These are phyloP conservation scores for Stipa capillata DNA, from an alignment of 176 grass and related monocot species.

Conservation along the genomic window DNA sequence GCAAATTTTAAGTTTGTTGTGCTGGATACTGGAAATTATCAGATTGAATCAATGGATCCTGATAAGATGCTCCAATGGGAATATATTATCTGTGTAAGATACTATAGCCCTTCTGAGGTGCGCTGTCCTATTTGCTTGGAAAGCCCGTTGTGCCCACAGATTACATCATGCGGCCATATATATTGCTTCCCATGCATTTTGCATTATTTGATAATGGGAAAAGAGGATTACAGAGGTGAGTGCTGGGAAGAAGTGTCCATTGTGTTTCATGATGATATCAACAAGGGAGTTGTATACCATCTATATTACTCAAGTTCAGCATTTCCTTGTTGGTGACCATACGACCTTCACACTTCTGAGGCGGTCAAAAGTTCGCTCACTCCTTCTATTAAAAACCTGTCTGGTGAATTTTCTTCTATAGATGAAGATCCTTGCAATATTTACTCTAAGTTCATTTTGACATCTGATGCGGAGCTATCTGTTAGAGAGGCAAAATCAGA, in stretches of 20 bases:
- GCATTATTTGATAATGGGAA: conserved; percentile 59
- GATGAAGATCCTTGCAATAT: conserved; percentile 30
- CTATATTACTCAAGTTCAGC: conserved; percentile 69
- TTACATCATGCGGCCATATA: conserved; percentile 97
- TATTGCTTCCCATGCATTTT: conserved; percentile 98
- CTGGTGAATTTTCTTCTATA: conserved; percentile 21
- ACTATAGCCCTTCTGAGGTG: conserved; percentile 44
- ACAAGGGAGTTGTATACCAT: conserved; percentile 83
- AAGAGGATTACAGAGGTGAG: conserved; percentile 69
- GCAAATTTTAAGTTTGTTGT: conserved; percentile 98
- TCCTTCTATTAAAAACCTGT: conserved; percentile 43
- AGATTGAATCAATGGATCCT: conserved; percentile 75
- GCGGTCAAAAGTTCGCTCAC: conserved; percentile 66
- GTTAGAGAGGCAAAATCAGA: conserved; percentile 65
- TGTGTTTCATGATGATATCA: conserved; percentile 95
- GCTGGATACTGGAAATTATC: conserved; percentile 63
- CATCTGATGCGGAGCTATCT: conserved; percentile 66
- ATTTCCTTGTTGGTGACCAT: conserved; percentile 65
- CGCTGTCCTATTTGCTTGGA: conserved; percentile 95
- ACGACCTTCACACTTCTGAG: conserved; percentile 66
- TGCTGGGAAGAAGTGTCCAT: conserved; percentile 82
- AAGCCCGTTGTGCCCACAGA: conserved; percentile 80
- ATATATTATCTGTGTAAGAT: conserved; percentile 82
- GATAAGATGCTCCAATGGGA: conserved; percentile 99
- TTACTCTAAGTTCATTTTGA: conserved; percentile 92